A percentile compares a stretch with the other conserved stretches of the same genome.
Conservation (phyloP, 306 rosid species). For the Sindora glabra region DNA sequence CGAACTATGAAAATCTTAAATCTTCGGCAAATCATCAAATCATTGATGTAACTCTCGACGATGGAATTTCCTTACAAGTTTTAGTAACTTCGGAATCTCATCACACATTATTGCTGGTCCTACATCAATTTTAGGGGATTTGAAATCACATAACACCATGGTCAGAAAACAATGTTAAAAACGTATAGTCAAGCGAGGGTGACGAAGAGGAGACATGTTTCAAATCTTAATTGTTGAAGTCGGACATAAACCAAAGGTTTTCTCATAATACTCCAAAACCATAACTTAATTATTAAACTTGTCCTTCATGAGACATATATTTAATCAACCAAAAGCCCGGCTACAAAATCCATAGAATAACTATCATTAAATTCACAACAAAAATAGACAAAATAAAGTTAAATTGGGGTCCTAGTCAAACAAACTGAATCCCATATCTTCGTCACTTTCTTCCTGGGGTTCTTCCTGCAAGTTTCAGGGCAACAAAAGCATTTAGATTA, state of each 20-base stretch:
- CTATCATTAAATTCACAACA: background rate
- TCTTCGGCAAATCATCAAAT: too few species aligned
- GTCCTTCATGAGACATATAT: background rate
- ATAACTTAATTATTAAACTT: background rate
- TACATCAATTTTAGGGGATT: too few species aligned
- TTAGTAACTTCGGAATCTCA: too few species aligned
- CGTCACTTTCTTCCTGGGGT: conserved; percentile 67
- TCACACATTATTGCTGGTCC: too few species aligned
- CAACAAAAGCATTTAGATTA: conserved; percentile 1
- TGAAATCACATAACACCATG: too few species aligned
- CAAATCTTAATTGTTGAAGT: background rate
- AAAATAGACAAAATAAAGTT: background rate
- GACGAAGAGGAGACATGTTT: background rate
- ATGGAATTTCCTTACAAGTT: too few species aligned
- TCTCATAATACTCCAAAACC: conserved; percentile 2
- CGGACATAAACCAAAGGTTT: background rate
- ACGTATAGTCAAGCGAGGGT: too few species aligned
- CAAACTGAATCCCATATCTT: conserved; percentile 66
- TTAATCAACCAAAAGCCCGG: background rate
- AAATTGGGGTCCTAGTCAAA: conserved; percentile 42
- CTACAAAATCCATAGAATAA: conserved; percentile 2
- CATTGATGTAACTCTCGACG: too few species aligned
- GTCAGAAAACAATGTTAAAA: too few species aligned
- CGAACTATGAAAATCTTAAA: too few species aligned
- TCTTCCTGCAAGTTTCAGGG: conserved; percentile 43